Percentiles rank a stretch among this genome's conserved stretches.
phyloP scores from a whole-genome alignment of 2,329 filamentous ascomycete genomes.

The Fusarium begoniae region DNA sequence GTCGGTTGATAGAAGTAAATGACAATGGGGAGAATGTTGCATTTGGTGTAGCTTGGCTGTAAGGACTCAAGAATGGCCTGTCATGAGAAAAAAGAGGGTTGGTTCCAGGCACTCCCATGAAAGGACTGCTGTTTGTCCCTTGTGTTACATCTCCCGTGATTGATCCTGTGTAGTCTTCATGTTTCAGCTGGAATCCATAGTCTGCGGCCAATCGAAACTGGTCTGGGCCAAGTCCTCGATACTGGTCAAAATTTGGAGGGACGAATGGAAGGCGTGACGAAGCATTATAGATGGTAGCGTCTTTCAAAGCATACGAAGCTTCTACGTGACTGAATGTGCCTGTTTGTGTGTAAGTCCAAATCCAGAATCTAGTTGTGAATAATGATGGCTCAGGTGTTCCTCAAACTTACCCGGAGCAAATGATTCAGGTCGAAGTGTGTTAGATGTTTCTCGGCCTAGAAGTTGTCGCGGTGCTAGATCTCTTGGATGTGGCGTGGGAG shows the following conservation, averaged over 20 bases:
- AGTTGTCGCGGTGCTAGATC: slow-evolving; percentile 42
- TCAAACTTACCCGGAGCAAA: slow-evolving; percentile 24
- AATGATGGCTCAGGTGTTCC: too few species aligned
- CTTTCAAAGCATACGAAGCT: slow-evolving; percentile 43
- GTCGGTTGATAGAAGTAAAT: slow-evolving; percentile 45
- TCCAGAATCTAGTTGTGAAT: not conserved
- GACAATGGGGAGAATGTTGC: slow-evolving; percentile 40
- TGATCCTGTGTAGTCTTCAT: slow-evolving; percentile 40
- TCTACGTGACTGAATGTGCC: slow-evolving; percentile 43
- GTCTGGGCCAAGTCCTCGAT: slow-evolving; percentile 39
- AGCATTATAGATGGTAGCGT: slow-evolving; percentile 45
- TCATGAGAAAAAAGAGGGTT: slow-evolving; percentile 49
- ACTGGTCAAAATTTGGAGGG: slow-evolving; percentile 31
- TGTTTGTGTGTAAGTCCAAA: slow-evolving; percentile 26
- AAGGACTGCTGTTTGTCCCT: slow-evolving; percentile 36
- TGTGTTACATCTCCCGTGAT: slow-evolving; percentile 31
- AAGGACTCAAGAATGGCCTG: slow-evolving; percentile 43
- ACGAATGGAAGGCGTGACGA: slow-evolving; percentile 44
- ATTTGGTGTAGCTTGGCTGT: slow-evolving; percentile 33
- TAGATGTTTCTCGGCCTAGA: slow-evolving; percentile 35
- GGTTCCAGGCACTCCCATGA: slow-evolving; percentile 41
- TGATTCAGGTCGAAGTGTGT: slow-evolving; percentile 27
- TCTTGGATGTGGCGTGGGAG: slow-evolving; percentile 47
- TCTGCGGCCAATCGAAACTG: slow-evolving; percentile 40
- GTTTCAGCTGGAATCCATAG: slow-evolving; percentile 41